Evolutionary conservation across 78 protist species (phyloP).

Genomic region (Pigoraptor vietnamica): DNA sequence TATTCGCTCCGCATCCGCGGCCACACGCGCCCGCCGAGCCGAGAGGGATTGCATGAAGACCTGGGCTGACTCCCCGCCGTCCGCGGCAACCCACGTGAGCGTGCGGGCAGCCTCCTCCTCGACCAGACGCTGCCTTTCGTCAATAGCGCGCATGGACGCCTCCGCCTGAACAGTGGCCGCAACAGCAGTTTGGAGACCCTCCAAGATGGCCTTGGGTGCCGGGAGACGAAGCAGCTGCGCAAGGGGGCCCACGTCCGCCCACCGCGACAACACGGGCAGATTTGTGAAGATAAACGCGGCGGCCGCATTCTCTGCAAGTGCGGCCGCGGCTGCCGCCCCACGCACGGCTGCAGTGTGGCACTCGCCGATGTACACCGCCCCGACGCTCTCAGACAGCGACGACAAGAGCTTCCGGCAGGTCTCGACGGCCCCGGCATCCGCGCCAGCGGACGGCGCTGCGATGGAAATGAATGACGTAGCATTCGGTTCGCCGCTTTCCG

Average conservation of each 20-base stretch:
- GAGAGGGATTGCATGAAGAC: neutral
- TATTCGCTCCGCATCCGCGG: neutral
- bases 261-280: neutral
- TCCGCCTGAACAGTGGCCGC: neutral
- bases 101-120: neutral
- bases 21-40: neutral
- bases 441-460: no score
- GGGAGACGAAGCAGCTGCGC: neutral
- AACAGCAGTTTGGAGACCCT: neutral
- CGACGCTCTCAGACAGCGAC: neutral
- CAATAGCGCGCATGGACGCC: neutral
- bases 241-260: neutral
- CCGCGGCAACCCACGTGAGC: neutral
- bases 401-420: no score
- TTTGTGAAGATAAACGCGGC: neutral
- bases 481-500: no score
- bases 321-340: neutral
- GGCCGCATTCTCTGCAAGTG: neutral
- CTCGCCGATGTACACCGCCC: neutral
- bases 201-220: neutral
- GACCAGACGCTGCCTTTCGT: neutral
- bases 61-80: neutral
- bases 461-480: no score
- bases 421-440: no score
- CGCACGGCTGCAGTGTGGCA: neutral